Conservation (phyloP, 2,329 filamentous ascomycete genomes). For the Epicoccum nigrum region DNA sequence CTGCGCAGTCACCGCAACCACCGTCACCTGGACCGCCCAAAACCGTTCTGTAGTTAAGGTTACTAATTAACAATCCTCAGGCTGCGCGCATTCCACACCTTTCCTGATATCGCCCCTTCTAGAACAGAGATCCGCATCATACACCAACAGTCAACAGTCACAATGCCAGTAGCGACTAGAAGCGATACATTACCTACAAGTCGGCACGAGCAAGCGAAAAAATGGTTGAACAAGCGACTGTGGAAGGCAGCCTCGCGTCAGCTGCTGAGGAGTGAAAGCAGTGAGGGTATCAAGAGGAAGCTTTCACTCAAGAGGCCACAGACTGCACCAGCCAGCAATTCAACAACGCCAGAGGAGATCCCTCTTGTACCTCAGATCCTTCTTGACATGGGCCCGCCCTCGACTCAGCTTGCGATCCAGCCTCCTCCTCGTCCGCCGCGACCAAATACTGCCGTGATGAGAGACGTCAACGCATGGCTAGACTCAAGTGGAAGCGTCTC, state of each 20-base stretch:
- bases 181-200: slow-evolving; percentile 18
- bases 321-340: slow-evolving; percentile 32
- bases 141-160: slow-evolving; percentile 20
- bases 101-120: too few species aligned
- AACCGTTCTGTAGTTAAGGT: too few species aligned
- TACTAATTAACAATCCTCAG: too few species aligned
- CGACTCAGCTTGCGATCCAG: slow-evolving; percentile 15
- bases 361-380: slow-evolving; percentile 13
- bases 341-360: not conserved
- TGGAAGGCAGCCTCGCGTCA: slow-evolving; percentile 29
- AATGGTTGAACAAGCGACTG: slow-evolving; percentile 37
- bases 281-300: slow-evolving; percentile 8
- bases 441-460: slow-evolving; percentile 33
- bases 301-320: slow-evolving; percentile 27
- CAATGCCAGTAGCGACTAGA: slow-evolving; percentile 31
- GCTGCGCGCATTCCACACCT: too few species aligned
- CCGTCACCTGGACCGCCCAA: too few species aligned
- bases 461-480: slow-evolving; percentile 43
- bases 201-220: slow-evolving; percentile 28
- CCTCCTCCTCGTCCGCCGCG: slow-evolving; percentile 32
- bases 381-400: slow-evolving; percentile 14
- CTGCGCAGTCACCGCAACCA: too few species aligned
- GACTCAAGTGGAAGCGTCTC: slow-evolving; percentile 32
- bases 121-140: too few species aligned
- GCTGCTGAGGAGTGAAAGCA: slow-evolving; percentile 1